phyloP scores from a whole-genome alignment of 2,329 filamentous ascomycete species.

The Nannizzia gypsea region DNA sequence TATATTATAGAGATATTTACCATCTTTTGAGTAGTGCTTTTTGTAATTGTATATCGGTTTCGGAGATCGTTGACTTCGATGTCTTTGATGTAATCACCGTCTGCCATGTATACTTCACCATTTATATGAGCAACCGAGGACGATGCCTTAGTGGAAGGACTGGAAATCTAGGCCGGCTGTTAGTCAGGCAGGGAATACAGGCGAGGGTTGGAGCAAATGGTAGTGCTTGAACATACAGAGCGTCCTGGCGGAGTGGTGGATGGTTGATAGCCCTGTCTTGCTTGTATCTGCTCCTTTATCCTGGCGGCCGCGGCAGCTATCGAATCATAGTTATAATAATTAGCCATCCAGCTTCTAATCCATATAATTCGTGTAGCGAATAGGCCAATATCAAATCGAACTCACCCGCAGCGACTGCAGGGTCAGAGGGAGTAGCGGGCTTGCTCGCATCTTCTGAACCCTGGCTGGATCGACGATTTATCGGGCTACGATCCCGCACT shows the following conservation, averaged over 20 bases:
- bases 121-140: slow-evolving; percentile 53
- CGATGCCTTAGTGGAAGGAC: slow-evolving; percentile 44
- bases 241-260: slow-evolving; percentile 75
- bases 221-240: slow-evolving; percentile 35
- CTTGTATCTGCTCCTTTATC: slow-evolving; percentile 73
- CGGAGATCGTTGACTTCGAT: slow-evolving; percentile 97
- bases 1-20: slow-evolving; percentile 70
- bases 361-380: background rate
- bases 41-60: slow-evolving; percentile 93
- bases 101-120: slow-evolving; percentile 82
- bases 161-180: slow-evolving; percentile 29
- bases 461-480: slow-evolving; percentile 43
- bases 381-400: slow-evolving; percentile 9
- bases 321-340: slow-evolving; percentile 16
- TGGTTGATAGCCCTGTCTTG: slow-evolving; percentile 81
- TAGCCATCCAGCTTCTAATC: slow-evolving; percentile 6
- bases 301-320: slow-evolving; percentile 76
- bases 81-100: slow-evolving; percentile 96
- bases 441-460: slow-evolving; percentile 36
- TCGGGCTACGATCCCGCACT: slow-evolving; percentile 68
- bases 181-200: slow-evolving; percentile 3
- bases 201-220: background rate
- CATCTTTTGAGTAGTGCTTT: slow-evolving; percentile 97
- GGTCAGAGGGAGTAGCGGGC: slow-evolving; percentile 43
- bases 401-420: slow-evolving; percentile 65